These are phyloP conservation scores for Saccharomycopsis fodiens DNA, from an alignment of 805 yeast genomes.

Conservation along the genomic window DNA sequence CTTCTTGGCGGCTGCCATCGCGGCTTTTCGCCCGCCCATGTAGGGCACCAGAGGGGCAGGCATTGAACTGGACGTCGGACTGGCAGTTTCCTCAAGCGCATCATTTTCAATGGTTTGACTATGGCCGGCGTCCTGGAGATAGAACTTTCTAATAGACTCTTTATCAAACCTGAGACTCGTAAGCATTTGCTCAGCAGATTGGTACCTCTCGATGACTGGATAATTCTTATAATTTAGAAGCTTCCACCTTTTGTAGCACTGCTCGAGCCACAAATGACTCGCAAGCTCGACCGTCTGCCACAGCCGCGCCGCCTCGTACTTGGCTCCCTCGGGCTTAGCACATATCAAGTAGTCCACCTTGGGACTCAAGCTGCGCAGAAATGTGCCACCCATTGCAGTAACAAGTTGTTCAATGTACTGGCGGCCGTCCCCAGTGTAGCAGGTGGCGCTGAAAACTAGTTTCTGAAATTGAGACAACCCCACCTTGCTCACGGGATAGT, in stretches of 20 bases:
- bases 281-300: conserved; percentile 59
- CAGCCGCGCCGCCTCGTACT: conserved; percentile 57
- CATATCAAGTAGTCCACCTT: conserved; percentile 68
- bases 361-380: conserved; percentile 56
- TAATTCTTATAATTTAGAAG: conserved; percentile 43
- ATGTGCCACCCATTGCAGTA: conserved; percentile 64
- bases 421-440: conserved; percentile 82
- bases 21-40: conserved; percentile 44
- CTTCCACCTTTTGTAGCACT: conserved; percentile 60
- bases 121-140: not conserved
- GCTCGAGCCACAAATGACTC: conserved; percentile 87
- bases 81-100: not conserved
- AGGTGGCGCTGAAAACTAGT: conserved; percentile 60
- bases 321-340: conserved; percentile 60
- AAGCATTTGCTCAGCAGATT: conserved; percentile 20
- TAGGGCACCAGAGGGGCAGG: not conserved
- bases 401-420: conserved; percentile 59
- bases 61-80: not conserved
- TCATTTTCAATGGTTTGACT: not conserved
- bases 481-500: conserved; percentile 51
- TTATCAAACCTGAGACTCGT: conserved; percentile 11
- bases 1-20: conserved; percentile 55
- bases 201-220: conserved; percentile 38
- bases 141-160: conserved; percentile 5
- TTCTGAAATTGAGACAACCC: conserved; percentile 48